Percentiles rank a stretch among this genome's conserved stretches.
These are phyloP conservation scores for Plasmodium vinckei DNA, from an alignment of 169 alveolate species.

Conservation along the genomic window DNA sequence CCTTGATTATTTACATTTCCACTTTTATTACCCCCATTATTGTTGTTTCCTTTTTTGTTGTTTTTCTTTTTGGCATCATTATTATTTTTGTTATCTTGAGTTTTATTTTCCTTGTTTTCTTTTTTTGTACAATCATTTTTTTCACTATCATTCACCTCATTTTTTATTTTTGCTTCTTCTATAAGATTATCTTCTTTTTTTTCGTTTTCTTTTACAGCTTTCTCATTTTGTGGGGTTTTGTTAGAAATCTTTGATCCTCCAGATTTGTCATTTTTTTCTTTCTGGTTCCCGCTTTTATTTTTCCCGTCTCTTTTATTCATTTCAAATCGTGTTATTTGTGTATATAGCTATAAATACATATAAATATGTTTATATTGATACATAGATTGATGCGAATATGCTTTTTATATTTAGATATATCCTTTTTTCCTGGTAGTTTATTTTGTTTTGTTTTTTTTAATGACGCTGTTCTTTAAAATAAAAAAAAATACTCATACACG, in stretches of 20 bases:
- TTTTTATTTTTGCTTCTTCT: slow-evolving; percentile 18
- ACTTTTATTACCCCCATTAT: not conserved
- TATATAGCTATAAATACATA: slow-evolving; percentile 11
- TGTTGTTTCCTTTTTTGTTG: not conserved
- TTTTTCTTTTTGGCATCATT: not conserved
- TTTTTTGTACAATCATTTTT: not conserved
- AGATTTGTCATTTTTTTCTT: not conserved
- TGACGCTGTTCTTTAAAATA: no score
- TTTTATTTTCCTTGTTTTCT: not conserved
- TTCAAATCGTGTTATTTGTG: slow-evolving; percentile 2
- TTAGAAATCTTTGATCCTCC: not conserved
- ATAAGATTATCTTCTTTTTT: not conserved
- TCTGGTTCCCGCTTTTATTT: slow-evolving; percentile 7
- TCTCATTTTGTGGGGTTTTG: not conserved
- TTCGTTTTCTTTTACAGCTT: not conserved
- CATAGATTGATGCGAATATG: not conserved
- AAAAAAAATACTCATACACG: no score
- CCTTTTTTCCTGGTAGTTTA: not conserved
- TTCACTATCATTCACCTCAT: not conserved
- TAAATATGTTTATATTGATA: slow-evolving; percentile 3
- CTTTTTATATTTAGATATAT: not conserved
- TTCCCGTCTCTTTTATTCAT: not conserved
- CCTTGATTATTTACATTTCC: not conserved
- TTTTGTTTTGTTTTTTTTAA: not conserved
- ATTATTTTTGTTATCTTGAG: not conserved